Conservation (phyloP, 768 basidiomycete species). For the Ramaria sp. region DNA sequence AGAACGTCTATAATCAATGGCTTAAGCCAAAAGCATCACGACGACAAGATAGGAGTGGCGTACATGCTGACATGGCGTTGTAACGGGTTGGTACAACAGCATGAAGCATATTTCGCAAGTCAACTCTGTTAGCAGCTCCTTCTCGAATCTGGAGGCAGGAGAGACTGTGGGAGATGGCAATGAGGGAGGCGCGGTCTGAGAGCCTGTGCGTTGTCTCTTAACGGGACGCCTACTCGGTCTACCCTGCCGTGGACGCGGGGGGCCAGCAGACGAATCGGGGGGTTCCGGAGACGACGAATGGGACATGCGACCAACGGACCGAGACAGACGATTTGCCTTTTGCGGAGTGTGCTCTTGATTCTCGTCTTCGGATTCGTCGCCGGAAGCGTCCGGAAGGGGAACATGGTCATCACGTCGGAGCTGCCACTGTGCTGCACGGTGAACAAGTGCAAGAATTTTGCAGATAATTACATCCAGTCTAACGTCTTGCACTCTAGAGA, state of each 20-base stretch:
- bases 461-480: constrained; percentile 46
- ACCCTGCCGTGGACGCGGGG: neutral
- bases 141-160: constrained; percentile 32
- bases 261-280: neutral
- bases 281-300: neutral
- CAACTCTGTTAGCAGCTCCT: constrained; percentile 57
- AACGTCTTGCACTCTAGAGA: constrained; percentile 10
- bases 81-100: constrained; percentile 76
- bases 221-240: neutral
- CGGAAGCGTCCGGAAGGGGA: constrained; percentile 19
- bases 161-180: neutral
- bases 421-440: constrained; percentile 14
- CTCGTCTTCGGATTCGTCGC: constrained; percentile 23
- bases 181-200: neutral
- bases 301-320: neutral
- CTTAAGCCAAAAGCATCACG: neutral
- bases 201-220: neutral
- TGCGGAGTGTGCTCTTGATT: constrained; percentile 11
- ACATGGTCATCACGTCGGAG: constrained; percentile 10
- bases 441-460: constrained; percentile 40
- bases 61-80: constrained; percentile 93
- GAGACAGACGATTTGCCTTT: neutral
- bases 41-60: constrained; percentile 18
- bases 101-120: constrained; percentile 89
- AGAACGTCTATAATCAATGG: constrained; percentile 62